Base-by-base conservation (phyloP, 2,329 filamentous ascomycete species). In the Thielaviopsis euricoi region DNA sequence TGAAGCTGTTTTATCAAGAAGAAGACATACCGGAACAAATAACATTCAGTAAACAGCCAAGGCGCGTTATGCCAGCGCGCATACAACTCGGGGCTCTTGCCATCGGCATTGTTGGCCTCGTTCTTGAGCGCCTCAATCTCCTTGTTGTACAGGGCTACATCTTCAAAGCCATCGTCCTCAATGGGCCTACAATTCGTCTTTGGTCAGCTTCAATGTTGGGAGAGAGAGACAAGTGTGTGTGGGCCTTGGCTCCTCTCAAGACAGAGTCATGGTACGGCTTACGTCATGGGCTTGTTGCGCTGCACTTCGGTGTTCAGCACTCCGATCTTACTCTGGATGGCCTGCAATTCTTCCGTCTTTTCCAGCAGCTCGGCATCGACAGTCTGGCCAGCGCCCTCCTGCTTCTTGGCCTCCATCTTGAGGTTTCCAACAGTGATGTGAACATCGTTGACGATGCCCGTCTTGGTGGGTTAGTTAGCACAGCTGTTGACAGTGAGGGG, bases 41-140 rank as follows among this genome's bases (percentile, higher is more conserved):
- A 97, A 74, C 93, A 97, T 74, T 98, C 93, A 25, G 85, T 76
- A 70, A 82, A 98, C 1, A 98, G 78, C 93, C 93, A 98, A 6
- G 89, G 80, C 5, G 85, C 82, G 62, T 85, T 78, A 67, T 91
- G 85, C 93, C 93, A 98, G 52, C 79, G 83, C 22, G 58, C 49
- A 25, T 57, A 57, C 13, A 60, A 55, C 25, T 60, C 55, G 0
- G 86, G 81, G 52, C 78, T 80, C 26, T 50, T 54, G 21, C 59
- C 57, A 17, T 60, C 58, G 43, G 55, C n/a, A 9, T 60, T 60
- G 58, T 60, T 60, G 23, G 56, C 37, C 21, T 51, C 52, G 21
- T 25, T 33, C 50, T 84, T 86, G 21, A 89, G 77, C 63, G 83
- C 76, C 63, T 85, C 79, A 6, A 98, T 73, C 70, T 97, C 90